Percentiles rank a stretch among this genome's conserved stretches.
Evolutionary conservation across 129 eudicot species (phyloP).

Genomic region (Ambrosia artemisiifolia): DNA sequence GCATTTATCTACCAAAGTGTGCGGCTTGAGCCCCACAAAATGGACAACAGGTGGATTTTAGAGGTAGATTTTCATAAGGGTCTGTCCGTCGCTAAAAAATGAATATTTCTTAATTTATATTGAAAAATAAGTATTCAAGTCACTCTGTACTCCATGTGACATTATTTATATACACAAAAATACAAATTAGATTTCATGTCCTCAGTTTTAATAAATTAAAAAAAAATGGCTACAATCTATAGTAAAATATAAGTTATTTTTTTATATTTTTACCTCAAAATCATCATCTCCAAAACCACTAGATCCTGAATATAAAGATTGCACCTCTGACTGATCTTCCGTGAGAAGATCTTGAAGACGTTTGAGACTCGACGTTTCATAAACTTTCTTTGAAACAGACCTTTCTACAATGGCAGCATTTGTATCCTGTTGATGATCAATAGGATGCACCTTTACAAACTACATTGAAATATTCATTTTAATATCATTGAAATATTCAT

Average conservation of each 20-base stretch:
- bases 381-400: slow-evolving; percentile 23
- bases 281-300: slow-evolving; percentile 39
- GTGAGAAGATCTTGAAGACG: slow-evolving; percentile 61
- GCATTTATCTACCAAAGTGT: not conserved
- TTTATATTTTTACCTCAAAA: slow-evolving; percentile 29
- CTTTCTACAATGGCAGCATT: slow-evolving; percentile 28
- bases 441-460: slow-evolving; percentile 50
- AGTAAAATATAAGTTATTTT: not conserved
- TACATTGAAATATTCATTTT: slow-evolving; percentile 15
- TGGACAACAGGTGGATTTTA: no score
- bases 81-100: not conserved
- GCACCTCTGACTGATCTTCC: slow-evolving; percentile 60
- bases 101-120: not conserved
- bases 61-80: no score
- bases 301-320: slow-evolving; percentile 36
- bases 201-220: not conserved
- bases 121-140: not conserved
- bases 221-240: not conserved
- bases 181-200: not conserved
- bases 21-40: no score
- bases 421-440: slow-evolving; percentile 34
- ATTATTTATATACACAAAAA: not conserved
- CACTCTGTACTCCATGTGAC: not conserved
- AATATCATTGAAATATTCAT: not conserved
- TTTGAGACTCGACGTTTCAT: slow-evolving; percentile 36